Evolutionary conservation across 805 yeast species (phyloP).

Genomic region (Candida tibetensis): DNA sequence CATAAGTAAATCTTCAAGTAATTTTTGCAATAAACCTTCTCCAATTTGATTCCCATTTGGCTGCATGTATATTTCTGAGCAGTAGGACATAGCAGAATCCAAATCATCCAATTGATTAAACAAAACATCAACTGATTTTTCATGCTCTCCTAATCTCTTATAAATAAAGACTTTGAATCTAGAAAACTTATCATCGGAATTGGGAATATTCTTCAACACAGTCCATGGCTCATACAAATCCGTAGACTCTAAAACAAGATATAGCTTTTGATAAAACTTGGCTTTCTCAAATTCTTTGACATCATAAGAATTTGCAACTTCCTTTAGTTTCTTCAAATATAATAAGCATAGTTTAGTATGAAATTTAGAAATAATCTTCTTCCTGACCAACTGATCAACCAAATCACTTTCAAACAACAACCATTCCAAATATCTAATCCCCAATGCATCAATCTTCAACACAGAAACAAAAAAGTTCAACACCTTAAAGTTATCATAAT

Average conservation of each 20-base stretch:
- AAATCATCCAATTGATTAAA: slow-evolving; percentile 57
- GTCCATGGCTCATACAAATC: slow-evolving; percentile 37
- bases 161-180: slow-evolving; percentile 57
- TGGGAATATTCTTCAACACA: slow-evolving; percentile 31
- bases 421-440: slow-evolving; percentile 48
- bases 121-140: slow-evolving; percentile 59
- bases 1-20: slow-evolving; percentile 48
- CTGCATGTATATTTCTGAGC: slow-evolving; percentile 45
- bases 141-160: slow-evolving; percentile 57
- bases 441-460: slow-evolving; percentile 21
- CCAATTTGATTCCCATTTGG: slow-evolving; percentile 40
- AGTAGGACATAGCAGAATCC: slow-evolving; percentile 57
- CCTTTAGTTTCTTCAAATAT: slow-evolving; percentile 27
- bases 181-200: slow-evolving; percentile 30
- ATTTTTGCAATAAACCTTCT: slow-evolving; percentile 42
- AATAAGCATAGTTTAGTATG: slow-evolving; percentile 35
- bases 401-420: slow-evolving; percentile 35
- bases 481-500: slow-evolving; percentile 53
- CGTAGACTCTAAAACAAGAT: slow-evolving; percentile 29
- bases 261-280: slow-evolving; percentile 30
- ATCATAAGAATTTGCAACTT: slow-evolving; percentile 2
- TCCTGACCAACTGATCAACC: slow-evolving; percentile 15
- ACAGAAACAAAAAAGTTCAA: slow-evolving; percentile 45
- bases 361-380: slow-evolving; percentile 22
- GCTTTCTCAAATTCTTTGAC: slow-evolving; percentile 13